Percentiles rank a stretch among this genome's conserved stretches.
These are phyloP conservation scores for Cenococcum geophilum DNA, from an alignment of 495 filamentous ascomycete species.

Conservation along the genomic window DNA sequence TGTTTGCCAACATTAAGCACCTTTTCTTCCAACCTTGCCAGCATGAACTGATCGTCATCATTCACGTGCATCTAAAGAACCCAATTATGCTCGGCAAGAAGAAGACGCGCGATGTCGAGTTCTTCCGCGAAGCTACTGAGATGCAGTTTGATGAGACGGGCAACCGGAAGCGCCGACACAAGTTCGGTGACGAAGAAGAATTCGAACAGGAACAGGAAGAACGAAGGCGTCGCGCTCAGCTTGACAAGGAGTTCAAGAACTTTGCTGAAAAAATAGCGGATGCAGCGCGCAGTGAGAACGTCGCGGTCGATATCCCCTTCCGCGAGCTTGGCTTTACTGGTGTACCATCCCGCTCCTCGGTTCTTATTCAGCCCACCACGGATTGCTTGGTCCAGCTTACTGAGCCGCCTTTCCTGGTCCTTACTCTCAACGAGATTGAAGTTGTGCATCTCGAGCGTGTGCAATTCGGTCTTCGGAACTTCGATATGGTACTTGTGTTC, in stretches of 20 bases:
- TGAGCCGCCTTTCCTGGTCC: constrained; percentile 90
- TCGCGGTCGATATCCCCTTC: constrained; percentile 93
- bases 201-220: constrained; percentile 99
- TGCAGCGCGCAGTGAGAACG: constrained; percentile 68
- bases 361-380: constrained; percentile 90
- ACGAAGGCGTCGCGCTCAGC: constrained; percentile 75
- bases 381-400: constrained; percentile 98
- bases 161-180: constrained; percentile 92
- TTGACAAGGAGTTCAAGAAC: constrained; percentile 91
- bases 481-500: constrained; percentile 96
- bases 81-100: constrained; percentile 98
- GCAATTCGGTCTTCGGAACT: constrained; percentile 97
- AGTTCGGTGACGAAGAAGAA: constrained; percentile 98
- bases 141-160: constrained; percentile 99
- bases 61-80: constrained; percentile 95
- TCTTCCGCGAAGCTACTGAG: constrained; percentile 96
- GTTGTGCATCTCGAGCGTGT: constrained; percentile 95
- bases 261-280: constrained; percentile 98
- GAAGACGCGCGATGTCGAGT: constrained; percentile 98
- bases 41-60: constrained; percentile 94
- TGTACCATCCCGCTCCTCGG: constrained; percentile 90
- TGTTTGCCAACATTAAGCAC: constrained; percentile 98
- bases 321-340: constrained; percentile 94
- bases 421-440: constrained; percentile 93
- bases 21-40: constrained; percentile 97